These are phyloP conservation scores for Malassezia vespertilionis DNA, from an alignment of 1,284 basidiomycete species.

Conservation along the genomic window DNA sequence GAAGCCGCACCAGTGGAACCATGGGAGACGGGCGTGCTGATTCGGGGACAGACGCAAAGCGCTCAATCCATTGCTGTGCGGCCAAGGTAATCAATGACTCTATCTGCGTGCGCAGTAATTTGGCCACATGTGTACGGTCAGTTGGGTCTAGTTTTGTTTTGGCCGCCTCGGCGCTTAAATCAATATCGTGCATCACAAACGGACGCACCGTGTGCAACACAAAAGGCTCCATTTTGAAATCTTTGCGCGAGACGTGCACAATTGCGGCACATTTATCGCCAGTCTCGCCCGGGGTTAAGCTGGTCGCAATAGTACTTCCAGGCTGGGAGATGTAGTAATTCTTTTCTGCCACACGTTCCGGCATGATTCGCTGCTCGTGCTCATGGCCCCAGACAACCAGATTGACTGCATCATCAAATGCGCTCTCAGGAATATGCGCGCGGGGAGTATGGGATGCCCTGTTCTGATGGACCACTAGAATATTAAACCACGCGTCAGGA, in stretches of 20 bases:
- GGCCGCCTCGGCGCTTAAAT: conserved; percentile 56
- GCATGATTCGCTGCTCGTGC: conserved; percentile 86
- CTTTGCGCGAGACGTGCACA: conserved; percentile 58
- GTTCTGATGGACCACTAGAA: conserved; percentile 89
- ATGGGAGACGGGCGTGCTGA: conserved; percentile 20
- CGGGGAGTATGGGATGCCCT: conserved; percentile 90
- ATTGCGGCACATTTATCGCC: conserved; percentile 33
- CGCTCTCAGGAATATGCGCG: conserved; percentile 82
- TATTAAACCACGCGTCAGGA: conserved; percentile 74
- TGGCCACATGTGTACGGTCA: conserved; percentile 27
- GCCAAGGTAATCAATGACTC: conserved; percentile 61
- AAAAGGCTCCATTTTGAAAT: conserved; percentile 73
- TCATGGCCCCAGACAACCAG: conserved; percentile 97
- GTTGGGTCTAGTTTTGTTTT: conserved; percentile 19
- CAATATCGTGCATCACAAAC: conserved; percentile 79
- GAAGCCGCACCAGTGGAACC: conserved; percentile 72
- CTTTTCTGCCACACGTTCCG: conserved; percentile 81
- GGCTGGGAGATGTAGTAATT: conserved; percentile 86
- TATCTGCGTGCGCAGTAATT: conserved; percentile 27
- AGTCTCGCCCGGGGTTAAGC: conserved; percentile 47
- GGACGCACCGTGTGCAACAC: conserved; percentile 82
- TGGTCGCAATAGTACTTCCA: conserved; percentile 87
- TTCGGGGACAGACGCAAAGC: conserved; percentile 51
- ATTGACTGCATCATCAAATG: conserved; percentile 90
- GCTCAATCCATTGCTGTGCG: conserved; percentile 66